Evolutionary conservation across 2,329 filamentous ascomycete species (phyloP).

Genomic region (Colletotrichum sp.): DNA sequence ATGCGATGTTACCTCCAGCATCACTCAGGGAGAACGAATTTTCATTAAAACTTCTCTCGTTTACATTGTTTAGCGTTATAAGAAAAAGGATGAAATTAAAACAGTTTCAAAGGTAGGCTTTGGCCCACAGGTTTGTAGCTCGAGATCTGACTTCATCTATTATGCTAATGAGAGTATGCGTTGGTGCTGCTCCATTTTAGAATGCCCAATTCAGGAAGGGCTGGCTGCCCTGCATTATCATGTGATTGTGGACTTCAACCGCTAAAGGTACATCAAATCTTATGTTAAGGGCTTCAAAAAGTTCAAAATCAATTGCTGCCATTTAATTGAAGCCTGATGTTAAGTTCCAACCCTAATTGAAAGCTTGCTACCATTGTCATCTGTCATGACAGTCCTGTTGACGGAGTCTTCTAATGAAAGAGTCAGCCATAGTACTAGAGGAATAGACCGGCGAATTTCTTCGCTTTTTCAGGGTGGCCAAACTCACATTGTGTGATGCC

Average conservation of each 20-base stretch:
- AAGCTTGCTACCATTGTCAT: not conserved
- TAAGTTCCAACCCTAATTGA: not conserved
- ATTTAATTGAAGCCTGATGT: not conserved
- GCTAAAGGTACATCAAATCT: fast-evolving
- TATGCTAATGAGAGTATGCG: not conserved
- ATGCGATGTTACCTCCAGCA: not conserved
- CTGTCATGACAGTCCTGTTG: not conserved
- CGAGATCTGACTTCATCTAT: not conserved
- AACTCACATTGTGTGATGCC: not conserved
- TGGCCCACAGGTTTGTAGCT: not conserved
- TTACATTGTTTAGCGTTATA: not conserved
- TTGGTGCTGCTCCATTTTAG: not conserved
- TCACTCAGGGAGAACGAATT: not conserved
- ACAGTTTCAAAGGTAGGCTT: not conserved
- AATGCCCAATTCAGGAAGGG: fast-evolving
- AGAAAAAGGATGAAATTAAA: fast-evolving
- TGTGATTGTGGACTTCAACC: not conserved
- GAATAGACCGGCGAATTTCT: not conserved
- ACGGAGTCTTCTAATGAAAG: fast-evolving
- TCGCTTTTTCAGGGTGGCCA: not conserved
- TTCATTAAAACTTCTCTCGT: not conserved
- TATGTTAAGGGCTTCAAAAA: fast-evolving
- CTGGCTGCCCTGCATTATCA: not conserved
- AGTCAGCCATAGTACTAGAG: not conserved
- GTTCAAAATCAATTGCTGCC: not conserved